Evolutionary conservation across 192 early-diverging fungal species (phyloP), one percentile per base, ranked within the genome.

Genomic region (Paraglomus occultum): DNA sequence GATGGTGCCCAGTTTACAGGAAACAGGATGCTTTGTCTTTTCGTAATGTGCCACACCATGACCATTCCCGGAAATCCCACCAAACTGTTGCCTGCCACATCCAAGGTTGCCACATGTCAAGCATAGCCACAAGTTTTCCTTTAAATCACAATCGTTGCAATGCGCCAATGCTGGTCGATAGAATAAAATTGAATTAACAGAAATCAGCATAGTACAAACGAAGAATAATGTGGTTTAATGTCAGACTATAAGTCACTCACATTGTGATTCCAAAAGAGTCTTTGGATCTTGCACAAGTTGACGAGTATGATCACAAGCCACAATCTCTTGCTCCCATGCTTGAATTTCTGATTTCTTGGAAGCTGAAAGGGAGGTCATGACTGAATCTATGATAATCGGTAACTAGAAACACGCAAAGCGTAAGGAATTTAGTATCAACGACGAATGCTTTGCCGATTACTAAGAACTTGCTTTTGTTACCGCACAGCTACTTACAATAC

Each of bases 71-170:
- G 91, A 92, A 17, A 84, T 75, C 9, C 97, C 97, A 17, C 93
- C 97, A 76, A 87, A 95, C 76, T 99, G 97, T 54, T 89, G 84
- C 57, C 97, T 84, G 15, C 97, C 97, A 73, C 97, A 99, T 1
- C 94, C 95, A 23, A 97, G 82, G 52, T 91, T 91, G 14, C 97
- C 97, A 71, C 97, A 99, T 1, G 85, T 82, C 40, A 99, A 76
- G 66, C 97, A 99, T 48, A 99, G 80, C 97, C 97, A 99, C 46
- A 99, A 80, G 71, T 99, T 99, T 51, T 94, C 90, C 6, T 82
- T 89, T 42, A 97, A 82, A 1, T 95, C 94, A 74, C 97, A 99
- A 18, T 83, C 69, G 50, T 73, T 79, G 73, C 93, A 95, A 72
- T 92, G 91, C 1, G 91, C 89, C 17, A 89, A 78, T 15, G 75